Evolutionary conservation across 208 protist species (phyloP).

Genomic region (Leishmania braziliensis): DNA sequence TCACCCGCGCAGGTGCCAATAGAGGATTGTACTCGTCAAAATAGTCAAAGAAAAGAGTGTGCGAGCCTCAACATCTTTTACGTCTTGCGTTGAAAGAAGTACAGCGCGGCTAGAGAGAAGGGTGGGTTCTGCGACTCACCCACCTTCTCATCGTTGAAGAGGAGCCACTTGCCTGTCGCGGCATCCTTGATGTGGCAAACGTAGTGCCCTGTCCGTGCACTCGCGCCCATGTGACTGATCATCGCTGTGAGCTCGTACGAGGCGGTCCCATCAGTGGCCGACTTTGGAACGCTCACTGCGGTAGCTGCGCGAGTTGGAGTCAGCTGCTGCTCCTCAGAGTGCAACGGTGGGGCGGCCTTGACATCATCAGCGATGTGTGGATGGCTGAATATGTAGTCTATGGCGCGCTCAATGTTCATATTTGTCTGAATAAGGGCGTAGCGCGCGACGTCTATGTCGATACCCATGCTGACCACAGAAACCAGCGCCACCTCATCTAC

Average conservation of each 20-base stretch:
- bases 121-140: slow-evolving; percentile 87
- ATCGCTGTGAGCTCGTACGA: slow-evolving; percentile 82
- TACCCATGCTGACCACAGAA: slow-evolving; percentile 89
- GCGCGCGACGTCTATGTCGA: slow-evolving; percentile 66
- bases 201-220: slow-evolving; percentile 90
- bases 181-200: slow-evolving; percentile 89
- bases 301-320: background rate
- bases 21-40: background rate
- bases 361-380: slow-evolving; percentile 72
- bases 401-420: slow-evolving; percentile 94
- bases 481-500: slow-evolving; percentile 81
- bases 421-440: slow-evolving; percentile 87
- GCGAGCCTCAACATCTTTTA: background rate
- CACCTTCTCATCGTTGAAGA: slow-evolving; percentile 97
- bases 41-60: background rate
- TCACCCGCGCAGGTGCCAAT: background rate
- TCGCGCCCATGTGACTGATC: slow-evolving; percentile 93
- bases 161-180: slow-evolving; percentile 80
- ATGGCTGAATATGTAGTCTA: slow-evolving; percentile 97
- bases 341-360: slow-evolving; percentile 1
- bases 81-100: slow-evolving; percentile 83
- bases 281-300: slow-evolving; percentile 3
- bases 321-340: background rate
- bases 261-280: slow-evolving; percentile 52
- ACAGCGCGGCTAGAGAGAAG: slow-evolving; percentile 91